Base-by-base conservation (phyloP, 257 asterid species). In the Gynochthodes officinalis region DNA sequence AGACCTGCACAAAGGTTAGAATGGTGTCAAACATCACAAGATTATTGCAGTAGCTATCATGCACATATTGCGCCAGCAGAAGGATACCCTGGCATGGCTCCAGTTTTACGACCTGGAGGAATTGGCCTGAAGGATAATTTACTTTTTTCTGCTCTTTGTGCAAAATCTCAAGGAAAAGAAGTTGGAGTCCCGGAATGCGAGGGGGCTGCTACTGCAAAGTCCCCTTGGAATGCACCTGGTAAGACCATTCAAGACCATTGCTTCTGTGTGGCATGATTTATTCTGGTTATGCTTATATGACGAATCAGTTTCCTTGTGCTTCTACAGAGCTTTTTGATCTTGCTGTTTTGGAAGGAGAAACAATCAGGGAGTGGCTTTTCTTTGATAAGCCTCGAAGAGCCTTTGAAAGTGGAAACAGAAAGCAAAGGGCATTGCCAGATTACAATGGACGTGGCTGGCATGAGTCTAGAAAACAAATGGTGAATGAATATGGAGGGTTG, bases 221-320 rank as follows among this genome's bases (percentile, higher is more conserved):
- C 98, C 71, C 99, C 99, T 50, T 94, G 99, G 99, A 94, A 94
- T 77, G 99, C 98, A 58, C 95, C 93, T 69, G 98, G 96, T 92
- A 62, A 42, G 86, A 69, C 23, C 39, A 48, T 32, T 62, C 16
- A 54, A 33, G 32, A 28, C 23, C 54, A 21, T 15, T 37, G 32
- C 37, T 30, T 61, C 42, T 28, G 23, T 27, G 25, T 18, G 52
- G 39, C 64, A 33, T 60, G 27, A 46, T 37, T 77, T n/a, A 8
- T 37, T 32, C 33, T 53, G 4, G 13, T 79, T 25, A 2, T 12
- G 12, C 53, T 33, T 46, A 39, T 52, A 27, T 32, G 30, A 69
- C 37, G 60, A 25, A 64, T 73, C 27, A 27, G 37, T 70, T 18
- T 27, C 35, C 32, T 67, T 73, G 13, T 42, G 27, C 33, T 75